A percentile compares a stretch with the other conserved stretches of the same genome.
Evolutionary conservation across 2,329 filamentous ascomycete genomes (phyloP).

Genomic region (Talaromyces islandicus): DNA sequence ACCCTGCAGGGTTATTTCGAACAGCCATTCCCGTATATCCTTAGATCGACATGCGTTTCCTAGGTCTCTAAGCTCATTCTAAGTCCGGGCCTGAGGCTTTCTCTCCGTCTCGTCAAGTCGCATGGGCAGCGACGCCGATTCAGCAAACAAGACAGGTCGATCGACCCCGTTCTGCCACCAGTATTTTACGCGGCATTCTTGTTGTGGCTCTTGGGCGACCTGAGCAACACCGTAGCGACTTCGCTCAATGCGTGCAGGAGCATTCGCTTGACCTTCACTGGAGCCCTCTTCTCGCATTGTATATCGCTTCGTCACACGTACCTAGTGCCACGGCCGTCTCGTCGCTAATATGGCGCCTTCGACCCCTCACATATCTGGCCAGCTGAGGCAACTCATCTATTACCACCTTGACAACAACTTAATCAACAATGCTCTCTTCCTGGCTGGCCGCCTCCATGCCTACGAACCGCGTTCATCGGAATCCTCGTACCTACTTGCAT

Average conservation of each 20-base stretch:
- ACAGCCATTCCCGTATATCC: not conserved
- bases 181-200: not conserved
- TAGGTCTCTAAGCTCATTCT: slow-evolving; percentile 3
- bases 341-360: slow-evolving; percentile 49
- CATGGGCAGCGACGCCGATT: slow-evolving; percentile 6
- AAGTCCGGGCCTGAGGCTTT: not conserved
- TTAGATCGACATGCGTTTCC: slow-evolving; percentile 4
- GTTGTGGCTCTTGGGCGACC: not conserved
- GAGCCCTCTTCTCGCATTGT: not conserved
- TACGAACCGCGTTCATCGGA: slow-evolving; percentile 78
- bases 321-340: not conserved
- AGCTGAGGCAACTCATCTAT: slow-evolving; percentile 61
- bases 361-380: slow-evolving; percentile 50
- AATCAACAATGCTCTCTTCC: slow-evolving; percentile 85
- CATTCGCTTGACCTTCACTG: slow-evolving; percentile 1
- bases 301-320: not conserved
- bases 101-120: slow-evolving; percentile 5
- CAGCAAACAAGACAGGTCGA: not conserved
- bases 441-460: slow-evolving; percentile 77
- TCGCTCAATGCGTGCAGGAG: slow-evolving; percentile 7
- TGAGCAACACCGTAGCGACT: not conserved
- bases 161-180: not conserved
- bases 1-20: not conserved
- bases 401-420: slow-evolving; percentile 85
- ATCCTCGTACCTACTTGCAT: slow-evolving; percentile 72